Evolutionary conservation across 2,329 filamentous ascomycete species (phyloP), one percentile per base, ranked within the genome.

Genomic region (Aspergillus fructus): DNA sequence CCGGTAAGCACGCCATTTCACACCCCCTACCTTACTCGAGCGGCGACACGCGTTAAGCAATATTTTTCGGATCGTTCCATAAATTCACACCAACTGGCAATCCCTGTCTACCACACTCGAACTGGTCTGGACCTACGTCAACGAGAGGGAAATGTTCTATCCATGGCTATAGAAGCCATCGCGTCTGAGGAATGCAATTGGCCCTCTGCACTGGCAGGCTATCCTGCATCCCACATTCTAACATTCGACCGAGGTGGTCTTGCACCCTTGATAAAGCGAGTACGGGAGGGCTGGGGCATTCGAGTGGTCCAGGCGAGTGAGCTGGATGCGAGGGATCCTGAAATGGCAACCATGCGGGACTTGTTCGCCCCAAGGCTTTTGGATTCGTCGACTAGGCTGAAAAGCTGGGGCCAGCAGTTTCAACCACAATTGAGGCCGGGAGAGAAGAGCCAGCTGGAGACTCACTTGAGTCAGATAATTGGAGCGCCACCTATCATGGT

Each of bases 371-470:
- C 59, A 15, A 51, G 13, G 6, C 41, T 62, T 12, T 42, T 64
- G 15, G 37, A 53, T 3, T 56, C 63, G 66, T 97, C 71, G 91
- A 91, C 74, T 93, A 92, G 72, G 91, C 91, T 52, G 87, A 91
- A 47, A 89, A 56, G 97, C 75, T 97, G 93, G 93, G 90, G 96
- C 57, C 93, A 93, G 75, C 91, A 96, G 73, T 92, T 93, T 71
- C 92, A 91, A 15, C 93, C 93, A n/a, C 87, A 86, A 55, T 81
- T 97, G 43, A 86, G 93, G 64, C 91, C 91, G 11, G 86, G 84
- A 58, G 91, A 91, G n/a, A 84, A 90, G 67, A 93, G 89, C 2
- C 96, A 90, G 66, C 91, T 99, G 47, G 93, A 97, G 73, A 99
- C 94, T 61, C 97, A 96, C 80, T 94, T 97, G 89, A 96, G 89